phyloP scores from a whole-genome alignment of 305 asterid species.

The Stenogyne calaminthoides region DNA sequence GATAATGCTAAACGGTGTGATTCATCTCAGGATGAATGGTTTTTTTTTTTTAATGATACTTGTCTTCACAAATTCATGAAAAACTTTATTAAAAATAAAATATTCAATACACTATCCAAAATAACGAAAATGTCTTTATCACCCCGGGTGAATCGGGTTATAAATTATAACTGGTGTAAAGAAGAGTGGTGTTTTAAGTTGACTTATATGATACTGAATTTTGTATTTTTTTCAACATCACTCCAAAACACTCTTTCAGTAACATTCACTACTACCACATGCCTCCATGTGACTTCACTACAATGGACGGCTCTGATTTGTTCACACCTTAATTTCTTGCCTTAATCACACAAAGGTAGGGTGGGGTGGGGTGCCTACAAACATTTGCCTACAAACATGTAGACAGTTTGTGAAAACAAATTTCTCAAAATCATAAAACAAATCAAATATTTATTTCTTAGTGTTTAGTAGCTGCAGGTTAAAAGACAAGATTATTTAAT shows the following conservation, averaged over 20 bases:
- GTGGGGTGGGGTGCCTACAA: slow-evolving; percentile 1
- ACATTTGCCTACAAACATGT: slow-evolving; percentile 46
- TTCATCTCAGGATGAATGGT: too few species aligned
- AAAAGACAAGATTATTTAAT: slow-evolving; percentile 31
- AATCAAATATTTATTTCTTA: slow-evolving; percentile 26
- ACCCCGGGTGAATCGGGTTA: too few species aligned
- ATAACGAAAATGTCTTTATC: too few species aligned
- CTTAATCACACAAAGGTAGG: background rate
- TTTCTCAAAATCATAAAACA: slow-evolving; percentile 36
- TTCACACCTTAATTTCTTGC: slow-evolving; percentile 28
- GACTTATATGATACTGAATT: slow-evolving; percentile 46
- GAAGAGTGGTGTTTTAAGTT: slow-evolving; percentile 29
- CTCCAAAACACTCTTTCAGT: slow-evolving; percentile 57
- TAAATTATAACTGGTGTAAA: background rate
- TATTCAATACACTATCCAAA: too few species aligned
- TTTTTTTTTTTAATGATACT: too few species aligned
- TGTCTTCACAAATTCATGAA: too few species aligned
- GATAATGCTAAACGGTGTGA: too few species aligned
- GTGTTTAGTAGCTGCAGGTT: slow-evolving; percentile 40
- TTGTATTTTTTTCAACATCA: slow-evolving; percentile 46
- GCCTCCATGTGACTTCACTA: slow-evolving; percentile 61
- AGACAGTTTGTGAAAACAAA: slow-evolving; percentile 36
- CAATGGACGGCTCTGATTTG: slow-evolving; percentile 33
- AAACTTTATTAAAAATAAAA: too few species aligned
- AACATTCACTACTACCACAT: slow-evolving; percentile 44